Base-by-base conservation (phyloP, 805 yeast species). In the Isabelozyma gotoi region DNA sequence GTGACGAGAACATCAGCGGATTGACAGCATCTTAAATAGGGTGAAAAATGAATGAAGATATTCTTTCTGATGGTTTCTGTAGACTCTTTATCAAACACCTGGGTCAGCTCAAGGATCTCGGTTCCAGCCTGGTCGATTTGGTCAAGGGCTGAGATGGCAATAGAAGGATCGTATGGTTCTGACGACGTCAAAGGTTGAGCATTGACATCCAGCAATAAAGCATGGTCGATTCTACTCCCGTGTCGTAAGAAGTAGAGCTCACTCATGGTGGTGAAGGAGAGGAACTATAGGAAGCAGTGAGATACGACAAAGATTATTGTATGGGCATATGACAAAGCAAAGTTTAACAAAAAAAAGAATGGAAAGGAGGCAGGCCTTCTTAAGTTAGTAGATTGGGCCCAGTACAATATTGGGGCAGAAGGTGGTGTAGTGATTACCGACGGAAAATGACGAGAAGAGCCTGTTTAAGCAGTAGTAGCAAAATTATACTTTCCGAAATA, bases 241-340 rank as follows among this genome's bases (percentile, higher is more conserved):
- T 71, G 77, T 45, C 77, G 73, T 41, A 71, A 56, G 59, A 71
- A 71, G 55, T 55, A 68, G 48, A 71, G 59, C 55, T 71, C 75
- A 19, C 73, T 56, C 73, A 67, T 67, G 50, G 17, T n/a, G 29
- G 8, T 24, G 29, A 10, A 24, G 8, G 10, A 24, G 12, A 24
- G 29, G 29, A 7, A 24, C 8, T 8, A 8, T 10, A n/a, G 29
- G 12, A 24, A 3, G 29, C 7, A n/a, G 29, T 5, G 8, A 24
- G 8, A 20, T 6, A 20, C 24, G 24, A 20, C 8, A n/a, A 24
- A 5, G 12, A 24, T 24, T 20, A 10, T n/a, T 24, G 29, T 24
- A 10, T 10, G 8, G 12, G 3, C 29, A 24, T 24, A 24, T 5
- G 10, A 24, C 29, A n/a, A 24, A 24, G 29, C 27, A 21, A 21